phyloP scores from a whole-genome alignment of 139 green algal genomes.

The Monoraphidium neglectum region DNA sequence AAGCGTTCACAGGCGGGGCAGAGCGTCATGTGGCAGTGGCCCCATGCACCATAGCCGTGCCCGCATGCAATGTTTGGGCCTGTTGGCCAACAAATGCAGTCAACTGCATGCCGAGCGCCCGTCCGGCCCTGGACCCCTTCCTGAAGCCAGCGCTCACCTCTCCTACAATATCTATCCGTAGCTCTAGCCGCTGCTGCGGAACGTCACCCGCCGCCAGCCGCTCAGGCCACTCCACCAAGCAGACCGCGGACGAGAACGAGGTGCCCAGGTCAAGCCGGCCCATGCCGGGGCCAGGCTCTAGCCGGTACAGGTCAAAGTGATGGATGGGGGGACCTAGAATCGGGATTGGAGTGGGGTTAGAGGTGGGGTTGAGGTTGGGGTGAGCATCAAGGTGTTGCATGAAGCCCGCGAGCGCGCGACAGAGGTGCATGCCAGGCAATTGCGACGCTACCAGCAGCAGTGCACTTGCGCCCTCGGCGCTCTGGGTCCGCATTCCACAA shows the following conservation, averaged over 20 bases:
- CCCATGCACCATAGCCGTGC: no score
- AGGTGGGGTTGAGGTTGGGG: no score
- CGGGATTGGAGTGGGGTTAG: no score
- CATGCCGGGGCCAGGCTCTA: slow-evolving; percentile 44
- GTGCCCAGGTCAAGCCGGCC: slow-evolving; percentile 42
- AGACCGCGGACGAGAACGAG: slow-evolving; percentile 45
- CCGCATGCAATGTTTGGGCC: not conserved
- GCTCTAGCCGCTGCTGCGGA: slow-evolving; percentile 35
- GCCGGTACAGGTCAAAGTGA: slow-evolving; percentile 86
- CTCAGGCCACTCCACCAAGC: slow-evolving; percentile 70
- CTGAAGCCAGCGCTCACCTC: not conserved
- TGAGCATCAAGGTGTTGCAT: no score
- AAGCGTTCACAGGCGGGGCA: no score
- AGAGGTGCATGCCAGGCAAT: no score
- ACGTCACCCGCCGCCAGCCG: slow-evolving; percentile 35
- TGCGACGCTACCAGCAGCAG: no score
- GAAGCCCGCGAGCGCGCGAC: no score
- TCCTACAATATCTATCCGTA: slow-evolving; percentile 44
- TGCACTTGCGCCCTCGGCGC: no score
- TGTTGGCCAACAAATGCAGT: not conserved
- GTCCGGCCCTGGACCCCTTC: not conserved
- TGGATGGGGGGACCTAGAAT: slow-evolving; percentile 55
- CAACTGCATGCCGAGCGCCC: not conserved
- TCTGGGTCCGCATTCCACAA: no score
- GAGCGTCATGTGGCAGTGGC: no score